These are phyloP conservation scores for Plasmodium inui DNA, from an alignment of 169 alveolate species.

Conservation along the genomic window DNA sequence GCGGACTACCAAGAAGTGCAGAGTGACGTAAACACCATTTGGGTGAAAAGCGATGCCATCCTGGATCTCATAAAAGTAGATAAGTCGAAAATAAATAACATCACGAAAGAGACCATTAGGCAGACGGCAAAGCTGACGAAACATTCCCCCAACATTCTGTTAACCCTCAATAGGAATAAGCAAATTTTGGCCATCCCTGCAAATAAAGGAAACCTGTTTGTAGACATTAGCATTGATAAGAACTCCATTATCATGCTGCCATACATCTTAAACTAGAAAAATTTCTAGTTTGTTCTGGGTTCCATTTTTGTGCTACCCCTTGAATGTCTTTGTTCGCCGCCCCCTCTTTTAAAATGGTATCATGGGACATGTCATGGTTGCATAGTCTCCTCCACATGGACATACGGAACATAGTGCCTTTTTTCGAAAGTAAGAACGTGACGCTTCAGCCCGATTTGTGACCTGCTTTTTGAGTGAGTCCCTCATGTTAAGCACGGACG, in stretches of 20 bases:
- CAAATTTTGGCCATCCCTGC: slow-evolving; percentile 72
- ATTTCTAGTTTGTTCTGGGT: background rate
- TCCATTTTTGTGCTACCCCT: background rate
- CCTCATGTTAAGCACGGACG: background rate
- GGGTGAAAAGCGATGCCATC: slow-evolving; percentile 74
- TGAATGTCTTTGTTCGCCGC: background rate
- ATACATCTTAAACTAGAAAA: slow-evolving; percentile 24
- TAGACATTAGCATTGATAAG: slow-evolving; percentile 71
- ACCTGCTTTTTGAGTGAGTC: background rate
- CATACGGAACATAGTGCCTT: background rate
- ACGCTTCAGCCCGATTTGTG: background rate
- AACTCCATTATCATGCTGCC: slow-evolving; percentile 75
- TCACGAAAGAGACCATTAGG: slow-evolving; percentile 65
- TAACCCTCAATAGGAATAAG: slow-evolving; percentile 69
- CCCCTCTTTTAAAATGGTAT: background rate
- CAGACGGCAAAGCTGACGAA: slow-evolving; percentile 47
- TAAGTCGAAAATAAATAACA: slow-evolving; percentile 58
- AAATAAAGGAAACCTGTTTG: slow-evolving; percentile 67
- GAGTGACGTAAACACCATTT: slow-evolving; percentile 20
- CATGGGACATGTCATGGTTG: background rate
- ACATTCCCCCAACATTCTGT: slow-evolving; percentile 67
- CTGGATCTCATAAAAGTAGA: slow-evolving; percentile 74
- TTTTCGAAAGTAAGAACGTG: background rate
- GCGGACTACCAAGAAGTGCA: background rate
- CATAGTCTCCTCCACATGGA: background rate